These are phyloP conservation scores for Fomitopsis betulina DNA, from an alignment of 1,284 basidiomycete genomes.

Conservation along the genomic window DNA sequence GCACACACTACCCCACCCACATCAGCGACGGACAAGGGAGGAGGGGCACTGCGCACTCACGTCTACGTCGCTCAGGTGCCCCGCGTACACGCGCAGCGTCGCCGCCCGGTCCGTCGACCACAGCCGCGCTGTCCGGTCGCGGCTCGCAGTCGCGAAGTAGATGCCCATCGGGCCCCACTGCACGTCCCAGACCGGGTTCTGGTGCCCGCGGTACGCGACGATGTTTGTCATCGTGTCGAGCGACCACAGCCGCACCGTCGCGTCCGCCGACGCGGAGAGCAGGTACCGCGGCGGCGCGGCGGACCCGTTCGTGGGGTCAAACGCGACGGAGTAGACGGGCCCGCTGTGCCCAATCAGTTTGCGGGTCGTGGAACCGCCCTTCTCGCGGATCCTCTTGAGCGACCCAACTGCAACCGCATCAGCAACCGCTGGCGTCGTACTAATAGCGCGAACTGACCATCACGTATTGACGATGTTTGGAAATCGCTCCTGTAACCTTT, in stretches of 20 bases:
- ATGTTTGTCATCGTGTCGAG: conserved; percentile 93
- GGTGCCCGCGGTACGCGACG: conserved; percentile 93
- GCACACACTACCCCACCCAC: conserved; percentile 67
- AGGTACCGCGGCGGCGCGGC: conserved; percentile 83
- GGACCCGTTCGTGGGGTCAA: conserved; percentile 89
- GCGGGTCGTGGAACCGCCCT: conserved; percentile 77
- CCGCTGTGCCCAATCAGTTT: conserved; percentile 97
- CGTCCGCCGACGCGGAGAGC: conserved; percentile 91
- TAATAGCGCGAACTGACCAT: conserved; percentile 46
- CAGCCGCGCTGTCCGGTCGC: conserved; percentile 91
- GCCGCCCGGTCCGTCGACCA: conserved; percentile 94
- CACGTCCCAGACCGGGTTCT: conserved; percentile 98
- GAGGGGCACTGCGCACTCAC: conserved; percentile 55
- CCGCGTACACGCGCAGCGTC: conserved; percentile 90
- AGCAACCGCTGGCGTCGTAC: conserved; percentile 6
- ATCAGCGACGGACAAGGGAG: not conserved
- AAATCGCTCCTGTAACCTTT: conserved; percentile 77
- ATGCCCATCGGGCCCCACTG: conserved; percentile 97
- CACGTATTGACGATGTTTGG: conserved; percentile 59
- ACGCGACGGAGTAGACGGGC: conserved; percentile 91
- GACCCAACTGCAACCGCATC: conserved; percentile 43
- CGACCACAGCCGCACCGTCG: conserved; percentile 91
- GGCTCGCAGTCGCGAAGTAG: conserved; percentile 96
- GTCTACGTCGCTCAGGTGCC: conserved; percentile 96
- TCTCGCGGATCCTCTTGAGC: conserved; percentile 67